Conservation (phyloP, 441 rosid species). For the Croton setiger region DNA sequence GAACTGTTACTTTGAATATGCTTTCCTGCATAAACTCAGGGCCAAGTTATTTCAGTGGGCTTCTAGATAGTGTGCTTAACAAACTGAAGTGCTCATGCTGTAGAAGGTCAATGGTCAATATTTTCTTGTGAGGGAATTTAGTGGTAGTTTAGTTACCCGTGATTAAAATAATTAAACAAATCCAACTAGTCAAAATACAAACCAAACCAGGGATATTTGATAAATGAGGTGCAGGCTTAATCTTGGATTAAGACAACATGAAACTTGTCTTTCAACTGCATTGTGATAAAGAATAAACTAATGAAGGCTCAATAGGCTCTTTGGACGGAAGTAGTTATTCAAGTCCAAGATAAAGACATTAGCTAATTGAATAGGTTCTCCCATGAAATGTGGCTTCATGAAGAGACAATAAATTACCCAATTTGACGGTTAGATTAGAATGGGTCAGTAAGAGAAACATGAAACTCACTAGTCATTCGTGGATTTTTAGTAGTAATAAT, state of each 20-base stretch:
- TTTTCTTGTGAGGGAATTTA: conserved; percentile 1
- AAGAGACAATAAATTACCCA: conserved; percentile 24
- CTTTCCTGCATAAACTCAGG: background rate
- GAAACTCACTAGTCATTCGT: conserved; percentile 7
- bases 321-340: conserved; percentile 15
- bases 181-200: background rate
- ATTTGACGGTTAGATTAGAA: conserved; percentile 29
- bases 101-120: background rate
- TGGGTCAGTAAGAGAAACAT: conserved; percentile 18
- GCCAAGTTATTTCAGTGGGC: background rate
- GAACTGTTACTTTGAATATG: background rate
- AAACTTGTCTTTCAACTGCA: conserved; percentile 15
- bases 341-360: conserved; percentile 16
- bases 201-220: conserved; percentile 4
- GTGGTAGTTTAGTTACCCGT: conserved; percentile 5
- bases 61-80: background rate
- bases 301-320: conserved; percentile 14
- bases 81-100: background rate
- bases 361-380: conserved; percentile 16
- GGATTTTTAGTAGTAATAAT: background rate
- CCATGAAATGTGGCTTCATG: conserved; percentile 14
- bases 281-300: conserved; percentile 16
- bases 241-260: conserved; percentile 9
- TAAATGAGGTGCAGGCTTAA: conserved; percentile 9
- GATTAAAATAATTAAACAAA: conserved; percentile 4